phyloP scores from a whole-genome alignment of 2,329 filamentous ascomycete genomes.

The Diaporthe sp. region DNA sequence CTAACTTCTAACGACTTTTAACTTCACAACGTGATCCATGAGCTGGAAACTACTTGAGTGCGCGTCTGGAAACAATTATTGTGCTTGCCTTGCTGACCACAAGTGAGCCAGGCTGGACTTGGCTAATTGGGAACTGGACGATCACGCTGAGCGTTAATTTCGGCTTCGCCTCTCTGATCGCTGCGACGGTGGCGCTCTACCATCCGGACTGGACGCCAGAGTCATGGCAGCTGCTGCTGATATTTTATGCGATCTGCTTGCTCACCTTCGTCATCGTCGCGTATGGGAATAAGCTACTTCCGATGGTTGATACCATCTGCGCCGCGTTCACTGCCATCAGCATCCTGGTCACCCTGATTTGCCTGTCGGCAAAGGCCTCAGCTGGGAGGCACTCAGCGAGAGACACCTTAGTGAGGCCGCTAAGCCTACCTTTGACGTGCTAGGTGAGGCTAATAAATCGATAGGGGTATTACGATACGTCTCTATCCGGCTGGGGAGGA shows the following conservation, averaged over 20 bases:
- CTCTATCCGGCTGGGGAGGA: slow-evolving; percentile 68
- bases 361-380: slow-evolving; percentile 66
- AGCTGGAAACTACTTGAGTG: rapidly evolving
- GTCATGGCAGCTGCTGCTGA: slow-evolving; percentile 70
- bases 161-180: slow-evolving; percentile 67
- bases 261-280: slow-evolving; percentile 68
- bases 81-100: not conserved
- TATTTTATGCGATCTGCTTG: slow-evolving; percentile 73
- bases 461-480: slow-evolving; percentile 67
- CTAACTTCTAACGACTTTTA: rapidly evolving
- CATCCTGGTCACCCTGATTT: slow-evolving; percentile 70
- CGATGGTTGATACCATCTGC: slow-evolving; percentile 70
- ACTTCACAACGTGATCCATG: rapidly evolving
- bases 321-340: slow-evolving; percentile 67
- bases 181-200: slow-evolving; percentile 66
- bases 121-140: slow-evolving; percentile 66
- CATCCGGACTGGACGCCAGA: slow-evolving; percentile 65
- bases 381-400: slow-evolving; percentile 64
- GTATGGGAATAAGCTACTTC: slow-evolving; percentile 69
- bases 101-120: slow-evolving; percentile 59
- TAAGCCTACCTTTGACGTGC: not conserved
- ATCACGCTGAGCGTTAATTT: slow-evolving; percentile 68
- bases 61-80: rapidly evolving
- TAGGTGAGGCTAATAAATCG: not conserved
- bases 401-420: slow-evolving; percentile 58